Evolutionary conservation across 2,329 filamentous ascomycete genomes (phyloP).

Genomic region (Ophiostoma sp.): DNA sequence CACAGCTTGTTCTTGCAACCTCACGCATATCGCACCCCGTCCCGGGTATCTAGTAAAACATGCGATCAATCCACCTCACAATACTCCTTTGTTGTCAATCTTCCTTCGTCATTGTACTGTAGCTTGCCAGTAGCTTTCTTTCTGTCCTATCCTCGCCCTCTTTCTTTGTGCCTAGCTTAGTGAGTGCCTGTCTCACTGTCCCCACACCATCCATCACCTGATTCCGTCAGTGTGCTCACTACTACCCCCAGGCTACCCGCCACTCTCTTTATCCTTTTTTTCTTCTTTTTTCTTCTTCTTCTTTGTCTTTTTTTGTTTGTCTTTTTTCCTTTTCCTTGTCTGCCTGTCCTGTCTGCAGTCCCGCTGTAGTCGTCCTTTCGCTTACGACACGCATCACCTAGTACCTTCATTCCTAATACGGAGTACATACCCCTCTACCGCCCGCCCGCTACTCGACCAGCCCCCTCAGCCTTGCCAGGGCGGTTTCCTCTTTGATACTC

Average conservation of each 20-base stretch:
- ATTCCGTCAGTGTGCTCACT: slow-evolving; percentile 2
- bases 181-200: background rate
- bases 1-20: background rate
- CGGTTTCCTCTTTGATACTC: background rate
- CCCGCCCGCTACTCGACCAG: background rate
- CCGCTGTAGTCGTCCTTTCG: background rate
- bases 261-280: background rate
- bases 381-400: background rate
- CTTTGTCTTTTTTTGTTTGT: background rate
- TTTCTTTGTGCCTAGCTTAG: slow-evolving; percentile 11
- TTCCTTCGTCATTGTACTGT: background rate
- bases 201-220: slow-evolving; percentile 6
- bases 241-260: background rate
- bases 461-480: slow-evolving; percentile 15
- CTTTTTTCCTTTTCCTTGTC: slow-evolving; percentile 2
- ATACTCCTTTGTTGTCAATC: background rate
- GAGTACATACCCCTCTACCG: background rate
- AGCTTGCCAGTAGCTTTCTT: background rate
- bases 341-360: background rate
- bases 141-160: background rate
- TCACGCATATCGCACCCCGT: background rate
- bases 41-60: background rate
- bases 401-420: background rate
- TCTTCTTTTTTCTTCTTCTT: background rate
- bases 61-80: background rate